Conservation (phyloP, 176 grass and related monocot species). For the Areca catechu region DNA sequence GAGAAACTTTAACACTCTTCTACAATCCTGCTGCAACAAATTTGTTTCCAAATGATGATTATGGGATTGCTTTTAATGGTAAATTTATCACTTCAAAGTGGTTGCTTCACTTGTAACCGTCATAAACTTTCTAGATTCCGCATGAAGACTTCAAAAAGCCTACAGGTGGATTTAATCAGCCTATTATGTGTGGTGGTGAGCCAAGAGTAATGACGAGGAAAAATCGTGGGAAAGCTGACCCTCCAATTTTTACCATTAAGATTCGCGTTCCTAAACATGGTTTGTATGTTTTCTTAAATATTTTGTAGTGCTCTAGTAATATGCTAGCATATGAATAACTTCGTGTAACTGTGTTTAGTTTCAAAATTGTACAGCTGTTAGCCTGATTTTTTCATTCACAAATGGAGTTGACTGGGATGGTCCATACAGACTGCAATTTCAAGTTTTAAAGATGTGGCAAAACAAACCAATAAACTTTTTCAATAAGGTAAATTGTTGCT, state of each 20-base stretch:
- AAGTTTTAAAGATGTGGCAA: slow-evolving; percentile 54
- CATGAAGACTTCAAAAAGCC: neutral
- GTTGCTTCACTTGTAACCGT: no score
- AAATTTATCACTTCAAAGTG: neutral
- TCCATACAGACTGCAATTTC: slow-evolving; percentile 67
- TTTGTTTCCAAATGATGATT: slow-evolving; percentile 44
- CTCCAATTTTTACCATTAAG: slow-evolving; percentile 78
- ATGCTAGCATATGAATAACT: no score
- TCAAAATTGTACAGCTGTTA: slow-evolving; percentile 45
- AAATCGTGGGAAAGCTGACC: slow-evolving; percentile 55
- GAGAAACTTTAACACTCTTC: slow-evolving; percentile 75
- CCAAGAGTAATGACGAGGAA: slow-evolving; percentile 86
- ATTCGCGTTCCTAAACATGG: slow-evolving; percentile 68
- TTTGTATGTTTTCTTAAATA: slow-evolving; percentile 10
- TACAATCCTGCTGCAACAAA: slow-evolving; percentile 64
- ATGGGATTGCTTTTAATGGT: slow-evolving; percentile 88
- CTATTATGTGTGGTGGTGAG: slow-evolving; percentile 88
- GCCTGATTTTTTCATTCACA: slow-evolving; percentile 85
- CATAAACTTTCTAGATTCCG: neutral
- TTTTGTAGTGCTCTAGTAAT: no score
- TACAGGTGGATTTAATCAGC: slow-evolving; percentile 92
- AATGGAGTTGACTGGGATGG: slow-evolving; percentile 84
- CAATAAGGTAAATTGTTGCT: slow-evolving; percentile 36
- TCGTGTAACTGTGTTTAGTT: neutral
- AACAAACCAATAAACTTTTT: slow-evolving; percentile 77